These are phyloP conservation scores for Begonia loranthoides DNA, from an alignment of 306 rosid genomes.

Conservation along the genomic window DNA sequence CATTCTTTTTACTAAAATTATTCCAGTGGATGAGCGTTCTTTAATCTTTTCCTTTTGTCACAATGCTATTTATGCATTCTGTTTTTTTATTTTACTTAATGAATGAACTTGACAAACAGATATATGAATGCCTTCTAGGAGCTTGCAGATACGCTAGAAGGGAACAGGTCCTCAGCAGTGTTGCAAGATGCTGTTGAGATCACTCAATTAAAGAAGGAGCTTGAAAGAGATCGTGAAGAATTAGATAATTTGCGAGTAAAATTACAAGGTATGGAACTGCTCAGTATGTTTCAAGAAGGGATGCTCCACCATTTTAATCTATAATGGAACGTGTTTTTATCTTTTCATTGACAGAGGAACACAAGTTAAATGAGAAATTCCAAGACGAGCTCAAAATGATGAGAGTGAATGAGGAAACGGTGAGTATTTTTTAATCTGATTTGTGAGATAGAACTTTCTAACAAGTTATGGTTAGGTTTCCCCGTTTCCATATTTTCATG, in stretches of 20 bases:
- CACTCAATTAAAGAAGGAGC: conserved; percentile 43
- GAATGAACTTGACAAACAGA: conserved; percentile 93
- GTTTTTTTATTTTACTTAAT: conserved; percentile 32
- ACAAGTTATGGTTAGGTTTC: background rate
- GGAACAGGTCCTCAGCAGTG: conserved; percentile 30
- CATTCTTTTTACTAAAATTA: background rate
- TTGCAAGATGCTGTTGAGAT: conserved; percentile 35
- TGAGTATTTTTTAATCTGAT: conserved; percentile 25
- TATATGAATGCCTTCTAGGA: conserved; percentile 99
- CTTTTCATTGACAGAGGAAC: conserved; percentile 47
- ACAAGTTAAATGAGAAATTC: conserved; percentile 45
- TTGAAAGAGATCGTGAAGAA: conserved; percentile 46
- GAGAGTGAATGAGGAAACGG: conserved; percentile 48
- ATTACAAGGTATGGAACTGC: conserved; percentile 35
- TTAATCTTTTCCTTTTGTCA: background rate
- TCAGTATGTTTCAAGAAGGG: conserved; percentile 8
- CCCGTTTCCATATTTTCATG: background rate
- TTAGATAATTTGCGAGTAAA: conserved; percentile 33
- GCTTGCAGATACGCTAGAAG: conserved; percentile 65
- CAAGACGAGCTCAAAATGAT: conserved; percentile 57
- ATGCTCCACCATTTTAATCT: background rate
- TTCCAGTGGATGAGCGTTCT: background rate
- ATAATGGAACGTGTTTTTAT: background rate
- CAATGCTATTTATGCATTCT: background rate
- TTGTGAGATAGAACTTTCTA: background rate